Base-by-base conservation (phyloP, 164 flowering plant species). In the Amborella trichopoda region DNA sequence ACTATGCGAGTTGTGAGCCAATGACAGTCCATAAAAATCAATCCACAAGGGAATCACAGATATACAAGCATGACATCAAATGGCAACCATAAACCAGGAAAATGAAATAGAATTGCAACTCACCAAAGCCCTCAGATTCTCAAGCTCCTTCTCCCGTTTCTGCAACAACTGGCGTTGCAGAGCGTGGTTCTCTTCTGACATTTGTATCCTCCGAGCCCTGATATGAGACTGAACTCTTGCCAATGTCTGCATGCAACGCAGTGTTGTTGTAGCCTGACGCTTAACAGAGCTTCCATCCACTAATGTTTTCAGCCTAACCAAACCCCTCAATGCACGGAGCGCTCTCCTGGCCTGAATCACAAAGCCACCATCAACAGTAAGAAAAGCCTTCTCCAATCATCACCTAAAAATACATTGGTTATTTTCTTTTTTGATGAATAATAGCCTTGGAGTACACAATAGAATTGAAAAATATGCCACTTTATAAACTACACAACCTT, bases 111-210 rank as follows among this genome's bases (percentile, higher is more conserved):
- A 5, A 40, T 18, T 33, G 24, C 1, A 3, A 49, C 63, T 62
- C 30, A 64, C 64, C 23, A 56, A 61, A n/a, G 65, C 81, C 70
- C 55, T 63, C 48, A 71, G 40, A n/a, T 39, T 68, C 51, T 67
- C 89, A 12, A 84, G 70, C 64, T 88, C 94, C 55, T 68, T 80
- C 27, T 74, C 80, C 32, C 57, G 83, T 54, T 89, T 84, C 56
- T 69, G 83, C 43, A 69, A 75, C 49, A 84, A 75, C 44, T 80
- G 97, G 47, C 66, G 65, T 68, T 84, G 95, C 28, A 82, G 78
- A 53, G 93, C 80, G 52, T 71, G 81, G 58, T 78, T 83, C 65
- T 80, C 93, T 70, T 89, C 95, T 5, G 67, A 60, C 93, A 82
- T 78, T 56, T 87, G 69, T 50, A 73, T 64, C 66, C 97, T 75